Conservation (phyloP, 2,329 filamentous ascomycete genomes). For the Aureobasidium mangrovei region DNA sequence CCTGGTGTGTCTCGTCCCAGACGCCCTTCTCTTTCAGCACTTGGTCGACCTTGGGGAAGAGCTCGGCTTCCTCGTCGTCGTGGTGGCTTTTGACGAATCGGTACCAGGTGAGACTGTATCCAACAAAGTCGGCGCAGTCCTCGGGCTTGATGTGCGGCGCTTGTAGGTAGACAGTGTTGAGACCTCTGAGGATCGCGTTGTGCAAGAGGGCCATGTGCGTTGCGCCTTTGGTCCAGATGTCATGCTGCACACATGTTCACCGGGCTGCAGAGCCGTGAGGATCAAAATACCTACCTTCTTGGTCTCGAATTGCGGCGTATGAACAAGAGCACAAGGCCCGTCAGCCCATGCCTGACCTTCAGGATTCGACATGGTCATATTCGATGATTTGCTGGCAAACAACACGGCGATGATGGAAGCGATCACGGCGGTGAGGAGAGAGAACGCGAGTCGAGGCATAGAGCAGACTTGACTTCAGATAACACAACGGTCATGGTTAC, state of each 20-base stretch:
- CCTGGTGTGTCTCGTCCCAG: constrained; percentile 3
- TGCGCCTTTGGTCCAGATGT: constrained; percentile 18
- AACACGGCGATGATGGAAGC: background rate
- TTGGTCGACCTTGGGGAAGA: constrained; percentile 8
- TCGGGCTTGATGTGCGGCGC: constrained; percentile 24
- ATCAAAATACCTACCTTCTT: background rate
- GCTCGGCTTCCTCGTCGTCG: constrained; percentile 8
- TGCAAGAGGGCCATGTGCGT: constrained; percentile 33
- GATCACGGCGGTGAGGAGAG: background rate
- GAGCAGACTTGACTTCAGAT: background rate
- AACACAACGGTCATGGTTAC: background rate
- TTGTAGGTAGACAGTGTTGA: constrained; percentile 34
- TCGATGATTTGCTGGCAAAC: background rate
- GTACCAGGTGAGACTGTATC: constrained; percentile 7
- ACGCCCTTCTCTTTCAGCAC: constrained; percentile 2
- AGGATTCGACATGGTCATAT: background rate
- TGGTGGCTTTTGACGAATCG: constrained; percentile 7
- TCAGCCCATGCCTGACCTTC: background rate
- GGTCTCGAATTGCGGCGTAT: background rate
- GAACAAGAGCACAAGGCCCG: background rate
- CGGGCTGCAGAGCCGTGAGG: background rate
- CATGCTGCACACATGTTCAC: background rate
- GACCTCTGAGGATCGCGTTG: constrained; percentile 33
- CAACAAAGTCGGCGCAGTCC: constrained; percentile 1
- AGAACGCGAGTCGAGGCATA: background rate